A percentile compares a stretch with the other conserved stretches of the same genome.
phyloP scores from a whole-genome alignment of 345 rosid genomes.

The Erucastrum elatum region DNA sequence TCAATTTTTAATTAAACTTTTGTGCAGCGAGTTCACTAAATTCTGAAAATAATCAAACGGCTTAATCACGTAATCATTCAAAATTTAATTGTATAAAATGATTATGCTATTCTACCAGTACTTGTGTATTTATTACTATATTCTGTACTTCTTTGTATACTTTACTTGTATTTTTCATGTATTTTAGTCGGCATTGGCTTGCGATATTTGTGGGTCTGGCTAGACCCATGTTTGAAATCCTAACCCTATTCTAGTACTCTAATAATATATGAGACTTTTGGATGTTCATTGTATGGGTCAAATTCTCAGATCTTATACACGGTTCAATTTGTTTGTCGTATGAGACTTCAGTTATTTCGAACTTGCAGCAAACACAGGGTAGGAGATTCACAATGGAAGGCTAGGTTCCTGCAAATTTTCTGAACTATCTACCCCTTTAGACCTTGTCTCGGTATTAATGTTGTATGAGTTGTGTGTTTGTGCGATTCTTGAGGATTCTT shows the following conservation, averaged over 20 bases:
- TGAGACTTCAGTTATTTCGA: background rate
- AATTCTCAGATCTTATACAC: background rate
- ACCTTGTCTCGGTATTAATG: background rate
- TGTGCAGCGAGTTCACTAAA: background rate
- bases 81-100: background rate
- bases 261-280: background rate
- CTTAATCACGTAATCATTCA: background rate
- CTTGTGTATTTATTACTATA: background rate
- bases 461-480: background rate
- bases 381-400: background rate
- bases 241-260: background rate
- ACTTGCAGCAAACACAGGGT: background rate
- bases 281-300: background rate
- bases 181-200: background rate
- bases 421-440: background rate
- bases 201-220: background rate
- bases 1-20: background rate
- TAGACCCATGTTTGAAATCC: background rate
- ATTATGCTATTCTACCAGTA: background rate
- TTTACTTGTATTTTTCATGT: background rate
- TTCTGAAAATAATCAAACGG: background rate
- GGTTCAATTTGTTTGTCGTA: background rate
- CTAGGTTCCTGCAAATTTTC: background rate
- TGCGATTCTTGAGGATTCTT: background rate
- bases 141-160: background rate